phyloP scores from a whole-genome alignment of 345 rosid genomes.

The Hibiscus tridactylites region DNA sequence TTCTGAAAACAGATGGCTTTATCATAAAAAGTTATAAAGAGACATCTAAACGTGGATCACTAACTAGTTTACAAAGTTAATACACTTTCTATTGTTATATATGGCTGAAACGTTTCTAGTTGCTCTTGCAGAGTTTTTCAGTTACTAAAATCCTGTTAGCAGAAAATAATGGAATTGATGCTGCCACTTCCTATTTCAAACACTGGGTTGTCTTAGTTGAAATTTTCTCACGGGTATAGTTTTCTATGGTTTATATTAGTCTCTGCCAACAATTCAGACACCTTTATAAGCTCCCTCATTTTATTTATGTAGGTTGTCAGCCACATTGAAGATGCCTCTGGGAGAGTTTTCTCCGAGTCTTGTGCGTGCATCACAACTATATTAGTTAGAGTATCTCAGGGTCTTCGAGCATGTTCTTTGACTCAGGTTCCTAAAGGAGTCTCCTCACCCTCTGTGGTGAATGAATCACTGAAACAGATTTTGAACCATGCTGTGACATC shows the following conservation, averaged over 20 bases:
- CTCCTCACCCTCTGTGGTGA: constrained; percentile 27
- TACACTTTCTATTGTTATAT: neutral
- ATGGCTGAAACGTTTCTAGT: neutral
- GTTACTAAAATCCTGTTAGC: constrained; percentile 46
- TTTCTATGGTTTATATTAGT: constrained; percentile 1
- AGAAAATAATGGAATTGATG: constrained; percentile 38
- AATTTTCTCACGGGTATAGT: constrained; percentile 70
- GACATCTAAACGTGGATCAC: neutral
- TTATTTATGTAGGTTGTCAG: constrained; percentile 46
- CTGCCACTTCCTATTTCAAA: constrained; percentile 49
- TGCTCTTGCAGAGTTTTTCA: constrained; percentile 60
- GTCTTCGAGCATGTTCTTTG: constrained; percentile 36
- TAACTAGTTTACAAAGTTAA: neutral
- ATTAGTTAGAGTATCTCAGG: constrained; percentile 51
- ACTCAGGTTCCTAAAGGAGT: constrained; percentile 34
- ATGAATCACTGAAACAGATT: constrained; percentile 46
- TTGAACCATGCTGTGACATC: constrained; percentile 74
- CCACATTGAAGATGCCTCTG: constrained; percentile 56
- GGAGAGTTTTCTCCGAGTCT: constrained; percentile 60
- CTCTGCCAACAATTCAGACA: neutral
- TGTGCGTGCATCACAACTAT: constrained; percentile 55
- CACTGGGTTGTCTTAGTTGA: constrained; percentile 87
- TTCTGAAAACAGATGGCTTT: neutral
- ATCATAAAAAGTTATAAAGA: constrained; percentile 1
- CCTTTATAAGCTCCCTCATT: constrained; percentile 10